These are phyloP conservation scores for Quercus mongolica DNA, from an alignment of 306 rosid species.

Conservation along the genomic window DNA sequence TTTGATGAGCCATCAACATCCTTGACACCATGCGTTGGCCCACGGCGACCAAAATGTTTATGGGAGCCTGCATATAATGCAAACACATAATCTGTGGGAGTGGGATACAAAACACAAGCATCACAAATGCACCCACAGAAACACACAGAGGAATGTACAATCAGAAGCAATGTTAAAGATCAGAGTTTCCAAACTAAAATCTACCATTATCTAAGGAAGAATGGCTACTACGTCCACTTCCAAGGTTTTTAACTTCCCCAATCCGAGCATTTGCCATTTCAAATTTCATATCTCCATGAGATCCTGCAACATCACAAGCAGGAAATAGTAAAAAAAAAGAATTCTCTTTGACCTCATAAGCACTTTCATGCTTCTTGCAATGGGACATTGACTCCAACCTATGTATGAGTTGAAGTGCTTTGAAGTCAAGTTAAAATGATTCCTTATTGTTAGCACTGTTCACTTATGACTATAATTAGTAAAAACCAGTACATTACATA, in stretches of 20 bases:
- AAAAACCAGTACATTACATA: not conserved
- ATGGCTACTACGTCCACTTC: conserved; percentile 36
- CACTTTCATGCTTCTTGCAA: not conserved
- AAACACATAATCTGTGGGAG: conserved; percentile 5
- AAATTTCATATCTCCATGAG: conserved; percentile 30
- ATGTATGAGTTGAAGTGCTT: not conserved
- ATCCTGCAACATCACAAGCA: conserved; percentile 25
- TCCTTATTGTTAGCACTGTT: not conserved
- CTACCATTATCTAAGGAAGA: conserved; percentile 50
- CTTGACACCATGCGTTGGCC: conserved; percentile 47
- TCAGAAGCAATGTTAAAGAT: not conserved
- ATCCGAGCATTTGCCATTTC: conserved; percentile 33
- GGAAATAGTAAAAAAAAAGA: not conserved
- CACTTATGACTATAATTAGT: not conserved
- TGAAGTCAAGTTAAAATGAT: not conserved
- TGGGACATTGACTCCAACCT: not conserved
- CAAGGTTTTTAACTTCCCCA: conserved; percentile 41
- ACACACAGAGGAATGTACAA: not conserved
- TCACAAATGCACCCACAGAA: not conserved
- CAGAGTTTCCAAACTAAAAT: conserved; percentile 23
- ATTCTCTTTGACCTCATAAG: not conserved
- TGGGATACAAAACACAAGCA: not conserved
- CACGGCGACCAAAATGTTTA: conserved; percentile 58
- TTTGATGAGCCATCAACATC: conserved; percentile 50
- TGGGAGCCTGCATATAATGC: conserved; percentile 38